Base-by-base conservation (phyloP, 2,329 filamentous ascomycete genomes). In the Chaetothyriales sp. region DNA sequence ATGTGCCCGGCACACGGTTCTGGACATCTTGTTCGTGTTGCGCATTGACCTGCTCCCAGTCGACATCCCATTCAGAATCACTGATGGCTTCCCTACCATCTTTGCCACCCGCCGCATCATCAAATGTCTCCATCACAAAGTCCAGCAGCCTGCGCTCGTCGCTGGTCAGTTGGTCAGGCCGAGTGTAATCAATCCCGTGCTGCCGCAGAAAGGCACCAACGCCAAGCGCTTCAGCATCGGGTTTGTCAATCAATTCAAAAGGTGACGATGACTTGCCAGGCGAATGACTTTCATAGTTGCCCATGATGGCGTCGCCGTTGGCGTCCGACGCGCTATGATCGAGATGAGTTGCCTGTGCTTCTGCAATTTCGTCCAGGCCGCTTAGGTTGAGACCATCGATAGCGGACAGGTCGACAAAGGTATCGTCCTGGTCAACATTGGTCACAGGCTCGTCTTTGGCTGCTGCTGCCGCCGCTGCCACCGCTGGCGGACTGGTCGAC, bases 381-480 rank as follows among this genome's bases (percentile, higher is more conserved):
- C 52, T 51, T n/a, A 57, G 55, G 47, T 58, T 54, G 26, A 58
- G 53, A 18, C 54, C 54, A 39, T 53, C 51, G 28, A 58, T 56
- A 20, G 50, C 52, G 18, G 51, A 45, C 6, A 58, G 51, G 43
- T 55, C 54, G 51, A 58, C 53, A 18, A 53, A 55, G 4, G 47
- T 44, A 36, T 56, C 54, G 26, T 56, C 52, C 43, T 57, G 53
- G 36, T 20, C 28, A 36, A 51, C 54, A 36, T 52, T 53, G 12
- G 43, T 28, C 26, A 25, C 39, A 9, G 32, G 39, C 12, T 19
- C 46, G 19, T 53, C 50, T 44, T 53, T 53, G 46, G 46, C 52
- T 9, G 51, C 49, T 3, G 44, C 49, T 12, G 49, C 44, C 4
- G 51, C 50, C 18, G 55, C 56, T 25, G 51, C 55, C 12, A 39